A percentile compares a stretch with the other conserved stretches of the same genome.
These are phyloP conservation scores for Pseudocercospora cruenta DNA, from an alignment of 2,329 filamentous ascomycete genomes.

Conservation along the genomic window DNA sequence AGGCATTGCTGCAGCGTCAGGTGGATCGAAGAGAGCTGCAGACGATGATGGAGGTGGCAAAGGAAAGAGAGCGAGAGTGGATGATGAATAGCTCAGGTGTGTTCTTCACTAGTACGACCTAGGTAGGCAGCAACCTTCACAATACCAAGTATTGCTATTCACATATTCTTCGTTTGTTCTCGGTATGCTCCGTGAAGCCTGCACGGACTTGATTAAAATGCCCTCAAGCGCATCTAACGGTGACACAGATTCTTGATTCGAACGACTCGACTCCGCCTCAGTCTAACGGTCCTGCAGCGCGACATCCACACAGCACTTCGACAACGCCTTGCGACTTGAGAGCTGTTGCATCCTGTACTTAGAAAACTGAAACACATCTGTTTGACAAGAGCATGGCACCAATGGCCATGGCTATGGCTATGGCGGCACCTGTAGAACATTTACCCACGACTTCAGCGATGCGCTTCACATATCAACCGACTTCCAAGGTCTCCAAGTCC, in stretches of 20 bases:
- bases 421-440: background rate
- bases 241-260: background rate
- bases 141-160: background rate
- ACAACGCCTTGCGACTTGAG: background rate
- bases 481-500: background rate
- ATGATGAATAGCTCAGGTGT: slow-evolving; percentile 60
- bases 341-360: background rate
- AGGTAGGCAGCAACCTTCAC: background rate
- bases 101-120: background rate
- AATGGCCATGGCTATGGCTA: background rate
- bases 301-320: background rate
- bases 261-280: background rate
- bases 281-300: background rate
- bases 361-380: background rate
- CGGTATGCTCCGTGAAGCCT: background rate
- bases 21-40: slow-evolving; percentile 71
- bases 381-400: background rate
- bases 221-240: background rate
- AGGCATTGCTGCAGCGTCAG: slow-evolving; percentile 79
- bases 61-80: slow-evolving; percentile 75
- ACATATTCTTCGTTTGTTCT: background rate
- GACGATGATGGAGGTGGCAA: slow-evolving; percentile 63
- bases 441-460: background rate
- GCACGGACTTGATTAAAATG: background rate
- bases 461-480: background rate